A percentile compares a stretch with the other conserved stretches of the same genome.
Conservation (phyloP, 2,329 filamentous ascomycete species). For the Colletotrichum melonis region DNA sequence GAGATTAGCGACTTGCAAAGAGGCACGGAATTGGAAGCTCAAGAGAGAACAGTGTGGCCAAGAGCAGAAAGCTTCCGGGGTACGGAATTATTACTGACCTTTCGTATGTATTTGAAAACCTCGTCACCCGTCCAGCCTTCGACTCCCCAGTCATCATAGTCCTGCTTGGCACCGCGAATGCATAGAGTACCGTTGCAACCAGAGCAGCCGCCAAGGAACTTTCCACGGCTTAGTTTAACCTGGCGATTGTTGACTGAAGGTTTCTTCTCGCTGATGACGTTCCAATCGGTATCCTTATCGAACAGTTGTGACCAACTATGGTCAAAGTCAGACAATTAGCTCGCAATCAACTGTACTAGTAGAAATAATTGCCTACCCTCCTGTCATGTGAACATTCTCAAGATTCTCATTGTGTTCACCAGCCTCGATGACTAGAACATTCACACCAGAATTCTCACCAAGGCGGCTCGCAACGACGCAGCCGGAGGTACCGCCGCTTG, state of each 20-base stretch:
- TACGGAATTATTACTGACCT: constrained; percentile 46
- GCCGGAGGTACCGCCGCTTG: constrained; percentile 48
- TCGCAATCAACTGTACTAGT: too few species aligned
- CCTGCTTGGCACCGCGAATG: constrained; percentile 59
- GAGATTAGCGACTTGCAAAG: not conserved
- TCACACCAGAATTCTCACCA: constrained; percentile 45
- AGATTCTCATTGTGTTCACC: constrained; percentile 54
- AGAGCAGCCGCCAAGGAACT: constrained; percentile 61
- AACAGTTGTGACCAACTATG: constrained; percentile 25
- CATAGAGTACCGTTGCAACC: constrained; percentile 62
- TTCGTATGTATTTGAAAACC: constrained; percentile 66
- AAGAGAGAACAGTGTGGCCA: too few species aligned
- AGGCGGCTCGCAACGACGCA: constrained; percentile 51
- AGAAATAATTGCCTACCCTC: constrained; percentile 47
- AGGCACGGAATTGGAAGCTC: too few species aligned
- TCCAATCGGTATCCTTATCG: constrained; percentile 63
- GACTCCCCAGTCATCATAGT: constrained; percentile 65
- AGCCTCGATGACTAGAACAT: constrained; percentile 50
- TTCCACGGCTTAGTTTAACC: constrained; percentile 60
- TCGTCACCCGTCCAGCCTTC: constrained; percentile 68
- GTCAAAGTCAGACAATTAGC: not conserved
- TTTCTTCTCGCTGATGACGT: constrained; percentile 55
- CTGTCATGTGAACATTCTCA: constrained; percentile 62
- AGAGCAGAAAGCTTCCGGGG: not conserved
- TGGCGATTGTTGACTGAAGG: constrained; percentile 52